A percentile compares a stretch with the other conserved stretches of the same genome.
phyloP scores from a whole-genome alignment of 139 green algal species.

The Pseudopediastrum boryanum region DNA sequence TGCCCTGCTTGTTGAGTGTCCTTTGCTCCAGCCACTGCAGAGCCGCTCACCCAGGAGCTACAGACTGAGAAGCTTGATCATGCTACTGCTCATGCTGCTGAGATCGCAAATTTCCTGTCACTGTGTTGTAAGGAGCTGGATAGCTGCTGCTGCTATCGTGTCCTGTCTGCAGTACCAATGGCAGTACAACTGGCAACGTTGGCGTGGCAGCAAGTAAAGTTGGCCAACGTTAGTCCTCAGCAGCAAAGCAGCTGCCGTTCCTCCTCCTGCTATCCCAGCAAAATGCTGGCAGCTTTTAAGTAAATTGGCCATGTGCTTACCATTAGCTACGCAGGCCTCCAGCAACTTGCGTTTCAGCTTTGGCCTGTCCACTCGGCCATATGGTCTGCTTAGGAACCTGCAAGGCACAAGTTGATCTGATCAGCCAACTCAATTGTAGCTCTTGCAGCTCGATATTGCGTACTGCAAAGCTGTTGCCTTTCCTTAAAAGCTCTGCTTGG shows the following conservation, averaged over 20 bases:
- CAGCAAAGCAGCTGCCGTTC: too few relatives aligned
- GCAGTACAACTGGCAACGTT: not conserved
- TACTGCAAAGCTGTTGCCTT: too few relatives aligned
- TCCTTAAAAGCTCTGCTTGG: too few relatives aligned
- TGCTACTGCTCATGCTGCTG: not conserved
- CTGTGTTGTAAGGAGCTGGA: not conserved
- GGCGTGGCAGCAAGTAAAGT: too few relatives aligned
- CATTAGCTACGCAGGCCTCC: slow-evolving; percentile 67
- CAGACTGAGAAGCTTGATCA: too few relatives aligned
- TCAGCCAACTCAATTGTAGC: too few relatives aligned
- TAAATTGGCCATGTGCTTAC: slow-evolving; percentile 36
- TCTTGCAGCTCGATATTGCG: too few relatives aligned
- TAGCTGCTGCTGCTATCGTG: not conserved
- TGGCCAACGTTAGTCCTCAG: too few relatives aligned
- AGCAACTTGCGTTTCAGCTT: slow-evolving; percentile 93
- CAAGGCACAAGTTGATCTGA: too few relatives aligned
- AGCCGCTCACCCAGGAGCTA: too few relatives aligned
- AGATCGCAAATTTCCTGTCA: not conserved
- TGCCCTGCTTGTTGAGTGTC: too few relatives aligned
- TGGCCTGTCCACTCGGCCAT: slow-evolving; percentile 88
- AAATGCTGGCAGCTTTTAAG: not conserved
- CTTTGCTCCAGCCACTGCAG: too few relatives aligned
- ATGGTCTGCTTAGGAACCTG: slow-evolving; percentile 86
- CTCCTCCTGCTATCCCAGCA: not conserved
- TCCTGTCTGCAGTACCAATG: not conserved